phyloP scores from a whole-genome alignment of 331 rosid species.

The Malus hybrid region DNA sequence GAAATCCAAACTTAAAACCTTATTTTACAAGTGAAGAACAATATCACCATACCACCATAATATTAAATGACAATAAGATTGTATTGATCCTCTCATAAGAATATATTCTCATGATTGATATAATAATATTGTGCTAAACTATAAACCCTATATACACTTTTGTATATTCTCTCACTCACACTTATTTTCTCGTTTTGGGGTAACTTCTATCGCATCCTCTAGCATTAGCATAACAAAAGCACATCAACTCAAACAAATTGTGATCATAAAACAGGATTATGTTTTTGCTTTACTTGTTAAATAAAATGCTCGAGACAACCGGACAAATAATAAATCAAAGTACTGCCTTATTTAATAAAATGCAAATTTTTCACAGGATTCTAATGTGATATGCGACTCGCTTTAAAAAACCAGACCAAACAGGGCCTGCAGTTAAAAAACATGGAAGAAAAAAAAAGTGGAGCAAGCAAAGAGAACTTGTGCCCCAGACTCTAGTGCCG shows the following conservation, averaged over 20 bases:
- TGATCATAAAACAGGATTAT: neutral
- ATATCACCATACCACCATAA: no score
- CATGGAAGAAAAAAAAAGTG: neutral
- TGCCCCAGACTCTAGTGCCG: neutral
- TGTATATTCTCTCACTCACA: neutral
- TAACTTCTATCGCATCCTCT: neutral
- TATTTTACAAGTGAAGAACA: no score
- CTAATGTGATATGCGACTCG: neutral
- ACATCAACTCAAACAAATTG: neutral
- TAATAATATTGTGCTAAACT: neutral
- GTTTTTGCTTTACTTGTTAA: neutral
- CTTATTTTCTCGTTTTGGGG: neutral
- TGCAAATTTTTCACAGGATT: neutral
- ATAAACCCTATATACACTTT: neutral
- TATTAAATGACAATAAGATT: no score
- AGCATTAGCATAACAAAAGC: neutral
- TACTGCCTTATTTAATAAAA: neutral
- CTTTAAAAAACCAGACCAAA: constrained; percentile 5
- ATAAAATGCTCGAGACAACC: neutral
- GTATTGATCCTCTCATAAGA: neutral
- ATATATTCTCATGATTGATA: neutral
- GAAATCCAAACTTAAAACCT: no score
- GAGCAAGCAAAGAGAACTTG: neutral
- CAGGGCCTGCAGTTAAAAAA: neutral
- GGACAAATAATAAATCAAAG: neutral